A percentile compares a stretch with the other conserved stretches of the same genome.
phyloP scores from a whole-genome alignment of 345 rosid genomes.

The Triadica sebifera region DNA sequence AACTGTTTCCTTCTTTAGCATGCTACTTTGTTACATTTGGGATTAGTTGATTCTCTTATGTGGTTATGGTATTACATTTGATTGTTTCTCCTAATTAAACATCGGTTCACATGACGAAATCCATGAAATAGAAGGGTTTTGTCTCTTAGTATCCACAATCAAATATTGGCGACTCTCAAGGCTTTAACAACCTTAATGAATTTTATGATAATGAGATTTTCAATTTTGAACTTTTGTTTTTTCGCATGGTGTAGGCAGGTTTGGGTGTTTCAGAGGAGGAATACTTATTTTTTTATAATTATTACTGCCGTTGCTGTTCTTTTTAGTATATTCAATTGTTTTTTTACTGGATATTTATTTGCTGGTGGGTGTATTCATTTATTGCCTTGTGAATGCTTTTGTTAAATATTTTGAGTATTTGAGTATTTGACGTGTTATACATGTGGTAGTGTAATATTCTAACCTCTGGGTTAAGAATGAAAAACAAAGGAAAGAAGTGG shows the following conservation, averaged over 20 bases:
- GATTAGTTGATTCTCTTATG: background rate
- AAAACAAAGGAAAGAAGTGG: too few relatives aligned
- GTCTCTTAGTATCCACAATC: background rate
- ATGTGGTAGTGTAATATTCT: conserved; percentile 5
- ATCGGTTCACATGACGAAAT: background rate
- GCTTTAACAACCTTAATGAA: background rate
- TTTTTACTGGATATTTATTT: conserved; percentile 1
- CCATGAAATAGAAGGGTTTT: background rate
- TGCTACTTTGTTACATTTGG: conserved; percentile 9
- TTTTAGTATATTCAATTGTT: background rate
- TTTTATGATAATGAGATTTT: background rate
- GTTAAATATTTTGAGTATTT: background rate
- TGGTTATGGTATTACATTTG: conserved; percentile 1
- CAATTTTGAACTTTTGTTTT: background rate
- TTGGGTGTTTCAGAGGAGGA: background rate
- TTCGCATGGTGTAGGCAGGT: conserved; percentile 2
- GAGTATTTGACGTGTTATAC: background rate
- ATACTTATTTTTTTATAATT: background rate
- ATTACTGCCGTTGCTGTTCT: background rate
- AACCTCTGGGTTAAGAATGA: background rate
- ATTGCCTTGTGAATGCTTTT: conserved; percentile 13
- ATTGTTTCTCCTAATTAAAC: background rate
- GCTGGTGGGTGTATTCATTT: conserved; percentile 20
- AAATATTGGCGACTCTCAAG: background rate
- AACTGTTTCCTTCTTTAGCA: background rate